Percentiles rank a stretch among this genome's conserved stretches.
Evolutionary conservation across 2,329 filamentous ascomycete genomes (phyloP).

Genomic region (Aureobasidium subglaciale): DNA sequence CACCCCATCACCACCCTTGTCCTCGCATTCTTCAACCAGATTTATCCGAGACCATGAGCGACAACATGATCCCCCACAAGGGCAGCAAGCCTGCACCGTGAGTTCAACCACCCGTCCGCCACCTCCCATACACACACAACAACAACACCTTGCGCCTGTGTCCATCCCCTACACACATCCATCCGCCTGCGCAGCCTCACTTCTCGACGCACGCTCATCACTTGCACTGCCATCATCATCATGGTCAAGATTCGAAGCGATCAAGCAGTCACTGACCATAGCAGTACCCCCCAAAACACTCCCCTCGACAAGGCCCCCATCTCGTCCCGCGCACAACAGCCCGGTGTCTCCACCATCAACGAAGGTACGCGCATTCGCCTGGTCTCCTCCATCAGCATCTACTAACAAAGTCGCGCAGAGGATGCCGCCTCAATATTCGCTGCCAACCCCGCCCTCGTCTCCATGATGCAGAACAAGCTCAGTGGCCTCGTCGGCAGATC

Average conservation of each 20-base stretch:
- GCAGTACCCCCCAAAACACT: slow-evolving; percentile 95
- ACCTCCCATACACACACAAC: background rate
- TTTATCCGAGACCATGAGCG: slow-evolving; percentile 1
- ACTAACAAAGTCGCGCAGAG: slow-evolving; percentile 50
- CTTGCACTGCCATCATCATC: background rate
- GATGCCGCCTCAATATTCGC: slow-evolving; percentile 92
- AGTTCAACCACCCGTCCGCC: background rate
- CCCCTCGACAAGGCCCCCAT: slow-evolving; percentile 86
- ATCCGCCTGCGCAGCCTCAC: background rate
- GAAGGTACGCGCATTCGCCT: slow-evolving; percentile 62
- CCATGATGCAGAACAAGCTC: slow-evolving; percentile 97
- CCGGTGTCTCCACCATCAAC: slow-evolving; percentile 88
- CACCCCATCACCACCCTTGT: slow-evolving; percentile 9
- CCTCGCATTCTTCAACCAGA: slow-evolving; percentile 11
- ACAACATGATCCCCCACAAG: slow-evolving; percentile 14
- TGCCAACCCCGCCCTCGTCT: slow-evolving; percentile 87
- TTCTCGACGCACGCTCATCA: background rate
- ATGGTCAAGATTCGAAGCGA: background rate
- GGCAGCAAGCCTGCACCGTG: slow-evolving; percentile 13
- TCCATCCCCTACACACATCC: background rate
- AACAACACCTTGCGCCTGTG: background rate
- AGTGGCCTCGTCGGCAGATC: slow-evolving; percentile 88
- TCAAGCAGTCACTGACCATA: background rate
- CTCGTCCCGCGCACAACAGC: slow-evolving; percentile 93
- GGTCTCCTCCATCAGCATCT: slow-evolving; percentile 10